Conservation (phyloP, 371 early-diverging fungal genomes). For the Vairimorpha ceranae region DNA sequence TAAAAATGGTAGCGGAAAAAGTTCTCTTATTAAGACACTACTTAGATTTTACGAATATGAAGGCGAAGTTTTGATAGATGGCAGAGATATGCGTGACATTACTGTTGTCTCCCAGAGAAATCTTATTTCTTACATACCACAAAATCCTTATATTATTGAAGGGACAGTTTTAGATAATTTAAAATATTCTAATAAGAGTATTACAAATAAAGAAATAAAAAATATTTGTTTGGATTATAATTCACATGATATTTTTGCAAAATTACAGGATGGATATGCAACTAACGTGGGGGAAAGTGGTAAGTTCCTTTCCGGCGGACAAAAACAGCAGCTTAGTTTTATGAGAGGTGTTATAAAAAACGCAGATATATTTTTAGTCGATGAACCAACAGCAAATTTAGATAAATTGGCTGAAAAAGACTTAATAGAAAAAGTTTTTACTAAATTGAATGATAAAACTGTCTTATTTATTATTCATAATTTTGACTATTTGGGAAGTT, state of each 20-base stretch:
- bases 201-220: slow-evolving; percentile 21
- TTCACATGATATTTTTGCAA: slow-evolving; percentile 42
- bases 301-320: slow-evolving; percentile 62
- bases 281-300: slow-evolving; percentile 63
- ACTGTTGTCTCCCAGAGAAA: slow-evolving; percentile 9
- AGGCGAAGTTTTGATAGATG: slow-evolving; percentile 45
- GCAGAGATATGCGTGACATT: slow-evolving; percentile 33
- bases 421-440: slow-evolving; percentile 76
- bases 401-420: slow-evolving; percentile 74
- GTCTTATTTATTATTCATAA: slow-evolving; percentile 83
- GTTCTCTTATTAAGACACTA: slow-evolving; percentile 66
- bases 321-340: slow-evolving; percentile 72
- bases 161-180: slow-evolving; percentile 53
- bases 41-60: slow-evolving; percentile 45
- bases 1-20: slow-evolving; percentile 66
- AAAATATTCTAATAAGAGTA: slow-evolving; percentile 31
- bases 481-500: slow-evolving; percentile 68
- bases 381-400: slow-evolving; percentile 65
- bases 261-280: slow-evolving; percentile 69
- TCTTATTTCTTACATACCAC: slow-evolving; percentile 53
- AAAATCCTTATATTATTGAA: slow-evolving; percentile 49
- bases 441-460: slow-evolving; percentile 67
- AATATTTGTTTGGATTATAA: slow-evolving; percentile 20
- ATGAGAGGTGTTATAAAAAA: slow-evolving; percentile 64
- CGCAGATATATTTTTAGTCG: slow-evolving; percentile 64